phyloP scores from a whole-genome alignment of 2,329 filamentous ascomycete genomes.

The Penicillium rolfsii region DNA sequence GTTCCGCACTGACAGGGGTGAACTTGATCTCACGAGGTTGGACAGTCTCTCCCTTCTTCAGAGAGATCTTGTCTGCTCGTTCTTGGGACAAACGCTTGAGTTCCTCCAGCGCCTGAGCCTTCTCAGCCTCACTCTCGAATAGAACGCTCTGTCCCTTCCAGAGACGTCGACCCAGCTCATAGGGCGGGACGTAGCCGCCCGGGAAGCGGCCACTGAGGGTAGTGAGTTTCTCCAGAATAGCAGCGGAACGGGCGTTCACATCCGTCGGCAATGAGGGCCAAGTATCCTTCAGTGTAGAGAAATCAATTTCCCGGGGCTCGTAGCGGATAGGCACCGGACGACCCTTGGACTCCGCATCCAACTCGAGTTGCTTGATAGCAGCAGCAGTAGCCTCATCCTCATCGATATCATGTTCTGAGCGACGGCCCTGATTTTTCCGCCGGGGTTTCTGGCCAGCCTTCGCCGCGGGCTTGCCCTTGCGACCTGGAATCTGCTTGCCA shows the following conservation, averaged over 20 bases:
- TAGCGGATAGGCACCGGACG: conserved; percentile 41
- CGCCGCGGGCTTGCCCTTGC: conserved; percentile 27
- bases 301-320: conserved; percentile 37
- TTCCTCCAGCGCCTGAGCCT: conserved; percentile 38
- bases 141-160: conserved; percentile 43
- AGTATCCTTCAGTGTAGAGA: conserved; percentile 40
- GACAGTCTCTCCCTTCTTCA: conserved; percentile 43
- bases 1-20: conserved; percentile 28
- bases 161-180: conserved; percentile 43
- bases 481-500: conserved; percentile 22
- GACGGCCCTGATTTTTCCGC: conserved; percentile 16
- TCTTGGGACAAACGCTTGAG: conserved; percentile 40
- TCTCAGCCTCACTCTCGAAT: conserved; percentile 45
- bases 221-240: conserved; percentile 41
- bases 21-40: conserved; percentile 40
- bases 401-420: conserved; percentile 26
- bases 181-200: conserved; percentile 40
- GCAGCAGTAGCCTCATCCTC: conserved; percentile 29
- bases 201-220: conserved; percentile 40
- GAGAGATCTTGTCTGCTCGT: conserved; percentile 40
- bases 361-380: conserved; percentile 36
- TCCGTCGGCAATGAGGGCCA: conserved; percentile 46
- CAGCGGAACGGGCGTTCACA: conserved; percentile 31
- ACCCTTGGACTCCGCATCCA: conserved; percentile 36
- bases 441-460: conserved; percentile 20